These are phyloP conservation scores for Talaromyces ruber DNA, from an alignment of 495 filamentous ascomycete genomes.

Conservation along the genomic window DNA sequence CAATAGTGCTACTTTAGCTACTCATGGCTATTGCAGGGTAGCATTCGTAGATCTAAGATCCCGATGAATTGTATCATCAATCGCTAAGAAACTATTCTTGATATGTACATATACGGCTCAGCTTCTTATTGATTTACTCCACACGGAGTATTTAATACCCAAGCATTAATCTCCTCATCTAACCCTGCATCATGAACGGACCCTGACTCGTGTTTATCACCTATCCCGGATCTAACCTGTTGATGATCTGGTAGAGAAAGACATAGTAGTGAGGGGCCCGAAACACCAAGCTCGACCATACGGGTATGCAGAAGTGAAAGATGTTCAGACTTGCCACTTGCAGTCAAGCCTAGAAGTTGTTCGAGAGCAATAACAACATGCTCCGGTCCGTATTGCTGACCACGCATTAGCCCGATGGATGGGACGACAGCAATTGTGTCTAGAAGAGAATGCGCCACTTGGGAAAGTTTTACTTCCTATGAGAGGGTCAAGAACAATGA, in stretches of 20 bases:
- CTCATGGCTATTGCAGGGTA: not conserved
- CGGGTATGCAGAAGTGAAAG: not conserved
- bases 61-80: not conserved
- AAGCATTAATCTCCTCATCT: not conserved
- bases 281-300: not conserved
- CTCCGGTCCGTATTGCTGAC: slow-evolving; percentile 7
- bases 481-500: not conserved
- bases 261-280: not conserved
- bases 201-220: not conserved
- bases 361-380: slow-evolving; percentile 10
- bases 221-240: not conserved
- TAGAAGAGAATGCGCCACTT: slow-evolving; percentile 12
- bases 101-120: not conserved
- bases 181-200: not conserved
- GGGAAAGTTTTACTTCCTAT: slow-evolving; percentile 11
- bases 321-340: not conserved
- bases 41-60: not conserved
- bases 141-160: not conserved
- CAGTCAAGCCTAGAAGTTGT: not conserved
- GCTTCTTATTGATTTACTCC: not conserved
- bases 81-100: not conserved
- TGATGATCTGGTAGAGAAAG: not conserved
- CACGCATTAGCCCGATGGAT: slow-evolving; percentile 4
- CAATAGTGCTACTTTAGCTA: not conserved
- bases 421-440: slow-evolving; percentile 11